Evolutionary conservation across 2,329 filamentous ascomycete genomes (phyloP), one percentile per base, ranked within the genome.

Genomic region (Cladosporium sp.): DNA sequence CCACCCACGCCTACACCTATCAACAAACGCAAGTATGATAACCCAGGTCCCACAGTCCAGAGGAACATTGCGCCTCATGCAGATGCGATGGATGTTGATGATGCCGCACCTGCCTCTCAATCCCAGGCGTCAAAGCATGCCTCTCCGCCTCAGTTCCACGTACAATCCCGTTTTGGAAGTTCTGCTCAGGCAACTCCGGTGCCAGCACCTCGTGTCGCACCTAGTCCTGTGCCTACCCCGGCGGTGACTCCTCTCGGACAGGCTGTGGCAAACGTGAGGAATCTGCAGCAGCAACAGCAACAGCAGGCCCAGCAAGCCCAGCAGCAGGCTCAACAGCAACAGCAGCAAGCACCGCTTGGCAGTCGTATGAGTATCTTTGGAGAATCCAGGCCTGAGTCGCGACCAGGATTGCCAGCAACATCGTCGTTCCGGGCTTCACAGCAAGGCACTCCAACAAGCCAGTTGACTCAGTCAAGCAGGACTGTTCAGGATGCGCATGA

Each of bases 1-100:
- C 72, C 73, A 29, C 74, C 74, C 9, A 70, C 70, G n/a, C 73
- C 74, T 2, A 74, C 72, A 25, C 72, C 72, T 11, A 70, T 73
- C 43, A 57, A 61, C 38, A 76, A 75, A 59, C 66, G 73, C 55
- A 71, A 72, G 41, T 75, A 75, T 51, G 73, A 77, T 49, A 64
- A 66, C 35, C 67, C 68, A 46, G 66, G 67, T 43, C 59, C 67
- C 12, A 51, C 58, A 13, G 59, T 63, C 15, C 69, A 69, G 12
- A 70, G 73, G 7, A 62, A 70, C 30, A 62, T 75, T 50, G 72
- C 72, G 27, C 72, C 72, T 9, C 73, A 68, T 36, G 59, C 66
- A 5, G 71, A 72, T 32, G 59, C 62, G 6, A 62, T 66, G 52
- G 69, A 75, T 33, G 52, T 69, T 18, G 66, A 71, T 19, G 70